Percentiles rank a stretch among this genome's conserved stretches.
Conservation (phyloP, 1,139 yeast genomes). For the Kodamaea derodonti region DNA sequence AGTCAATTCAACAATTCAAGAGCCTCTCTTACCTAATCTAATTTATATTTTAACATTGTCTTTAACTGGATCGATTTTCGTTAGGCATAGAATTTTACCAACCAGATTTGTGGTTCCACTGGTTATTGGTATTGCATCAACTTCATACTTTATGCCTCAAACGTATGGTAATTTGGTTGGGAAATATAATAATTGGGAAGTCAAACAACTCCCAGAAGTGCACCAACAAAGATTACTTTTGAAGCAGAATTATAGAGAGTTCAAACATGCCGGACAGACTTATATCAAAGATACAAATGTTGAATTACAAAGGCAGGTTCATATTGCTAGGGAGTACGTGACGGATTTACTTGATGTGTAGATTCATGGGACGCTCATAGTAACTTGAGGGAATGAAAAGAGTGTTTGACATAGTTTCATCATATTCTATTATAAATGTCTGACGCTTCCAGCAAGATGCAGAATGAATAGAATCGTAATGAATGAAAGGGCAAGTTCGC, state of each 20-base stretch:
- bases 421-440: too few relatives aligned
- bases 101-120: slow-evolving; percentile 50
- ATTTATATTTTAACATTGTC: slow-evolving; percentile 53
- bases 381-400: too few relatives aligned
- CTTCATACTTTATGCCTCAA: slow-evolving; percentile 35
- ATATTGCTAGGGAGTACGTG: slow-evolving; percentile 25
- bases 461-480: too few relatives aligned
- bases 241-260: slow-evolving; percentile 11
- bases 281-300: slow-evolving; percentile 10
- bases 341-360: slow-evolving; percentile 15
- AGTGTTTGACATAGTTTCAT: too few relatives aligned
- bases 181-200: slow-evolving; percentile 11
- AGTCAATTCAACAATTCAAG: slow-evolving; percentile 26
- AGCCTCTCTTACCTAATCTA: slow-evolving; percentile 51
- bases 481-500: too few relatives aligned
- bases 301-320: slow-evolving; percentile 21
- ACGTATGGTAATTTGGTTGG: slow-evolving; percentile 19
- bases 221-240: slow-evolving; percentile 14
- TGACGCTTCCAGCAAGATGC: too few relatives aligned
- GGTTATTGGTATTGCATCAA: slow-evolving; percentile 42
- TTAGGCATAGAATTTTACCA: slow-evolving; percentile 43
- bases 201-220: slow-evolving; percentile 11
- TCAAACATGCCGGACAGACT: slow-evolving; percentile 11
- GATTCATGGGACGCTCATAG: not conserved
- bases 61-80: slow-evolving; percentile 54